Evolutionary conservation across 768 basidiomycete genomes (phyloP), one percentile per base, ranked within the genome.

Genomic region (Leccinum sublutescens): DNA sequence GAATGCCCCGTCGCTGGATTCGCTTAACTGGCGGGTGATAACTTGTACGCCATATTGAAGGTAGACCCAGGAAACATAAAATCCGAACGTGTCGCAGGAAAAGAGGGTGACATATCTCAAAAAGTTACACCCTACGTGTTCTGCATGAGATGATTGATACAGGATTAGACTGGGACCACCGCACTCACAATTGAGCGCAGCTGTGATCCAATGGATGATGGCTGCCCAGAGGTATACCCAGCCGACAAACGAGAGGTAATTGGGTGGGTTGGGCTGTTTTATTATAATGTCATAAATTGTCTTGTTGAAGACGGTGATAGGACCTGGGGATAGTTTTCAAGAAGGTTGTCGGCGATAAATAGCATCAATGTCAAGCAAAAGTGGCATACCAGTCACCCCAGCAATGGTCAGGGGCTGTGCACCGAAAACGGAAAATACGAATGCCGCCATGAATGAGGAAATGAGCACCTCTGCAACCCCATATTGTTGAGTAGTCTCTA

Each of bases 151-250:
- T 8, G 1, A 21, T 43, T 5, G 40, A 43, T n/a, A 43, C 14
- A 8, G 4, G 15, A 62, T 47, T 0, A 19, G 19, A 45, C 0
- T 31, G 12, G 47, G 65, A 29, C 17, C n/a, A 47, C 27, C 7
- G 23, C 45, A 59, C 81, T 63, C 62, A 88, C 92, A 91, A 62
- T 94, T 94, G 15, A 90, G 76, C 5, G 83, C 69, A 5, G 93
- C 91, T 4, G 91, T 89, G 49, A 91, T 75, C 88, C 89, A 93
- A 66, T 95, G 89, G 43, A 90, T 73, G 43, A 94, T 89, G 0
- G 92, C 93, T 34, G 83, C 91, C 93, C 93, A 95, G 0, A 94
- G 75, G 70, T 96, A 95, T 0, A 93, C 89, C 94, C 94, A 95
- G 27, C 93, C 93, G 9, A 95, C 82, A 67, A 95, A 95, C 36